Evolutionary conservation across 768 basidiomycete genomes (phyloP).

Genomic region (Lenzites betulinus): DNA sequence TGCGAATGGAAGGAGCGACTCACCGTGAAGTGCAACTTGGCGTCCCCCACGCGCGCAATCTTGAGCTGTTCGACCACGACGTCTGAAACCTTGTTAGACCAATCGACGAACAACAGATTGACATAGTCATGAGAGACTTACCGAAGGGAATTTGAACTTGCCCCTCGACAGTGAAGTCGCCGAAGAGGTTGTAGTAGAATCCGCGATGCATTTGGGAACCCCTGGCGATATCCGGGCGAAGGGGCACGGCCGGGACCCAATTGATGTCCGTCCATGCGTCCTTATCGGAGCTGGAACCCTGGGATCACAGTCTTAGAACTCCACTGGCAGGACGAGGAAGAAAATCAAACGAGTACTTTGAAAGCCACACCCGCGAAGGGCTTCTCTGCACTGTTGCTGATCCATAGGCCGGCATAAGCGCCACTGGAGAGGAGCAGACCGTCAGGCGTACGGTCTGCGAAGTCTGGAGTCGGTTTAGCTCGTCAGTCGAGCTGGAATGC

Average conservation of each 20-base stretch:
- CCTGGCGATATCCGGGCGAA: background rate
- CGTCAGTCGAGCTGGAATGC: background rate
- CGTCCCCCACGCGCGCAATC: background rate
- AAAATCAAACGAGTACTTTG: background rate
- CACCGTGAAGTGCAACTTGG: slow-evolving; percentile 14
- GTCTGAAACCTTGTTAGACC: background rate
- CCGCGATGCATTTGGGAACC: background rate
- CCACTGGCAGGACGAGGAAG: background rate
- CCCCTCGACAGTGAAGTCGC: background rate
- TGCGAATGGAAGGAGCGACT: background rate
- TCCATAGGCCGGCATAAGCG: slow-evolving; percentile 3
- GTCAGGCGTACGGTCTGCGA: slow-evolving; percentile 2
- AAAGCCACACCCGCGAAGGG: slow-evolving; percentile 9
- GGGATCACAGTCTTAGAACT: slow-evolving; percentile 8
- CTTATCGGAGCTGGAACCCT: slow-evolving; percentile 8
- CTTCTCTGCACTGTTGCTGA: background rate
- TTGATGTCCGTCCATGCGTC: background rate
- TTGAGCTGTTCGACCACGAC: slow-evolving; percentile 4
- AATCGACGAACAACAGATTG: background rate
- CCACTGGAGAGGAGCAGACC: background rate
- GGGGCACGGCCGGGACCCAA: background rate
- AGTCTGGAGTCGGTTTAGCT: background rate
- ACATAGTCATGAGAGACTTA: background rate
- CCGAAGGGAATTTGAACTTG: slow-evolving; percentile 1
- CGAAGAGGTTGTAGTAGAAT: slow-evolving; percentile 3